These are phyloP conservation scores for Prunus armeniaca DNA, from an alignment of 306 rosid genomes.

Conservation along the genomic window DNA sequence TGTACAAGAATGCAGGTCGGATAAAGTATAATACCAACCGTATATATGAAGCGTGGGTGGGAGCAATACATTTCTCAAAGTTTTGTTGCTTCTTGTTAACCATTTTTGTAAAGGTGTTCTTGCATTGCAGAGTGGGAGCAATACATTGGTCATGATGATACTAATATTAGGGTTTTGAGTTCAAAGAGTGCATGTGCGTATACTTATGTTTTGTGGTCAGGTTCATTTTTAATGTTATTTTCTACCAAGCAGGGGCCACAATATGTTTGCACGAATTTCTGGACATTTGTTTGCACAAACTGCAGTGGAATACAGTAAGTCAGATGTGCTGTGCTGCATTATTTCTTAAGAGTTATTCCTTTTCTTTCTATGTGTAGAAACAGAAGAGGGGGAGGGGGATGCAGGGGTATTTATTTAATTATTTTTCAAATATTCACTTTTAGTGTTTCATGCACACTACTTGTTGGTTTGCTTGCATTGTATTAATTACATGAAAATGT, in stretches of 20 bases:
- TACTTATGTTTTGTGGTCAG: conserved; percentile 8
- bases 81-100: conserved; percentile 1
- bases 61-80: too few relatives aligned
- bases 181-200: not conserved
- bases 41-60: not conserved
- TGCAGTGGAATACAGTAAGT: conserved; percentile 99
- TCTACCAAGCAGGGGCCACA: conserved; percentile 81
- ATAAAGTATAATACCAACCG: not conserved
- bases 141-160: not conserved
- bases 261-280: conserved; percentile 95
- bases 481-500: conserved; percentile 25
- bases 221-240: conserved; percentile 16
- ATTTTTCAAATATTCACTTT: not conserved
- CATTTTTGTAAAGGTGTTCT: not conserved
- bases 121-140: conserved; percentile 1
- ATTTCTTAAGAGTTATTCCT: conserved; percentile 5
- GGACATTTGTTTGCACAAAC: conserved; percentile 94
- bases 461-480: conserved; percentile 24
- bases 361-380: not conserved
- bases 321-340: conserved; percentile 8
- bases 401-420: not conserved
- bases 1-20: not conserved
- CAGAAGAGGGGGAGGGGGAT: not conserved
- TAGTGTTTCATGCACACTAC: conserved; percentile 1
- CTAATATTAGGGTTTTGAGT: not conserved